Evolutionary conservation across 176 grass and related monocot genomes (phyloP), one percentile per base, ranked within the genome.

Genomic region (Puya raimondii): DNA sequence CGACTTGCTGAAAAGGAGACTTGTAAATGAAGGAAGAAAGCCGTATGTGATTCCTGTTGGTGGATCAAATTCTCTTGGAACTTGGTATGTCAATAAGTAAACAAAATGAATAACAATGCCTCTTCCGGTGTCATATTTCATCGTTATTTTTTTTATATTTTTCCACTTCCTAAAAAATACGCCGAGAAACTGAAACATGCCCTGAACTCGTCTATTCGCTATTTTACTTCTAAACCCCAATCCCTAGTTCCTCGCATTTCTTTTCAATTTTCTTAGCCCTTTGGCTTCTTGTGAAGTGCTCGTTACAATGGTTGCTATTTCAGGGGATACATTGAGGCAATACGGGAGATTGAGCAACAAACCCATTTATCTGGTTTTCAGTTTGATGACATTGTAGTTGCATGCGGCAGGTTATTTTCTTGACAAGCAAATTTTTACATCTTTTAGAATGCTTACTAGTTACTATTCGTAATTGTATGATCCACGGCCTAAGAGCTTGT

Each of bases 31-130:
- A 93, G 94, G 94, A 49, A 77, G 82, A 72, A 97, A 88, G 12
- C 94, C 94, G 72, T 97, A 92, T 56, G 81, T 93, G 53, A 90
- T 97, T 76, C 94, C 94, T 76, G 94, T 93, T 75, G 94, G 94
- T 68, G 94, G 94, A 88, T 97, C 94, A 27, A 92, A 97, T 78
- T 97, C 89, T 53, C 76, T 97, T 70, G 94, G 94, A 76, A 86
- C 86, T 57, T 97, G 94, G 94, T 97, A 92, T 80, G 74, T 42
- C 71, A 49, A 59, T 47, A 42, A 65, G n/a, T 64, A 54, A 26
- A 26, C 25, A 26, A 16, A 49, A 48, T 70, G 66, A 18, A 67
- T 47, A 47, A 50, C 54, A 8, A 59, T 21, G n/a, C 15, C 20
- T 8, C 15, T 59, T 9, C 8, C 54, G 20, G 6, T 18, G 20